Base-by-base conservation (phyloP, 169 alveolate species). In the Hepatocystis sp. region DNA sequence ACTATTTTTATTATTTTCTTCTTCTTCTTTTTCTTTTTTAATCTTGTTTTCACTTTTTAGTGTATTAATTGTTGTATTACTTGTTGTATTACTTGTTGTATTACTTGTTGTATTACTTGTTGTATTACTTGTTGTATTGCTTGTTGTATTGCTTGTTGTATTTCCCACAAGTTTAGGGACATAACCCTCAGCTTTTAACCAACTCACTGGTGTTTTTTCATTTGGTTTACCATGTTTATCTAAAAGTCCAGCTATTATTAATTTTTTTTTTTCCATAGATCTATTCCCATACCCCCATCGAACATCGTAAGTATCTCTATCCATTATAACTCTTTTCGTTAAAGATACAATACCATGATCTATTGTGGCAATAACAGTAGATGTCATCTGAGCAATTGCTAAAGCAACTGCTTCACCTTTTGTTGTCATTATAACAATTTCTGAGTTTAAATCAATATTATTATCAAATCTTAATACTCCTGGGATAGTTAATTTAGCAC, bases 251-350 rank as follows among this genome's bases (percentile, higher is more conserved):
- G 97, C 99, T 63, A 95, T 92, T 81, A 98, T 98, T 66, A 99
- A 94, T 78, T 97, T 95, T 95, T 98, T 98, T 97, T 99, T 99
- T 93, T 98, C 99, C 28, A 97, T 78, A 32, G 99, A 99, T 67
- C 99, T 96, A 4, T 99, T 99, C 10, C 99, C 99, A 67, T 95
- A 96, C 47, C 99, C 99, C 99, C 99, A 99, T 84, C 99, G 97
- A 90, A 97, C 93, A 65, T 98, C 99, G 93, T 99, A 99, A 23
- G 99, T 98, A 78, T 99, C 99, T 51, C 99, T 95, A 90, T 99
- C 99, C 99, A 99, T 98, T 81, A 99, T 97, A 46, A 98, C 99
- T 85, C 99, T 95, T 93, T 99, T 99, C 55, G 98, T 97, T 84
- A 97, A 97, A 56, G 99, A 98, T 15, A 97, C 99, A 27, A 94